Evolutionary conservation across 352 stramenopile species (phyloP), one percentile per base, ranked within the genome.

Genomic region (Pythium rishiriense): DNA sequence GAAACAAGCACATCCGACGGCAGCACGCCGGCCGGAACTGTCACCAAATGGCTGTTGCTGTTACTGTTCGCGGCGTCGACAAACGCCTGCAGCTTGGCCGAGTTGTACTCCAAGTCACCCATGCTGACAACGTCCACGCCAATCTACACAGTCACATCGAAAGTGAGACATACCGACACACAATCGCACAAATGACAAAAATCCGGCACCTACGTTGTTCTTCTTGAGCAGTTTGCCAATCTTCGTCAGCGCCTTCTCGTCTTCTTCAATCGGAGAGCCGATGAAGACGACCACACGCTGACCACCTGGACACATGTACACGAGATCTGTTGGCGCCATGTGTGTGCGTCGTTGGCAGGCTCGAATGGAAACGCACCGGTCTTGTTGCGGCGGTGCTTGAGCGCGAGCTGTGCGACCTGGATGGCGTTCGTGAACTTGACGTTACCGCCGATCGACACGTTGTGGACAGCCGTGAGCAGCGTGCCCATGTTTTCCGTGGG

Each of bases 341-440:
- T n/a, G n/a, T n/a, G n/a, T n/a, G n/a, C n/a, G n/a, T n/a, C n/a
- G n/a, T n/a, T n/a, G n/a, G 39, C n/a, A 41, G 41, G 15, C 12
- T n/a, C 8, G 59, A 57, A 22, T 17, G 9, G 14, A 37, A 52
- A 46, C 46, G 64, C 64, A 74, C 97, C 97, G 52, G 98, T 99
- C 82, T 99, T 99, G 74, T 99, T 99, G 51, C 94, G 84, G 42
- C 98, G 90, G 76, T 99, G 97, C 76, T 99, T 99, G 55, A 99
- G 83, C 19, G 98, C 97, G 35, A 99, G 78, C 66, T 97, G 92
- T 9, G 97, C 97, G 39, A 99, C 96, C 74, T 99, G 95, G 26
- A 99, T 91, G 47, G 86, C 87, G 31, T 98, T 97, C n/a, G 92
- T 88, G 53, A 99, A 88, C 83, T 99, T 97, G 59, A 94, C 80